Conservation (phyloP, 2,329 filamentous ascomycete species). For the Diaporthe citriasiana region DNA sequence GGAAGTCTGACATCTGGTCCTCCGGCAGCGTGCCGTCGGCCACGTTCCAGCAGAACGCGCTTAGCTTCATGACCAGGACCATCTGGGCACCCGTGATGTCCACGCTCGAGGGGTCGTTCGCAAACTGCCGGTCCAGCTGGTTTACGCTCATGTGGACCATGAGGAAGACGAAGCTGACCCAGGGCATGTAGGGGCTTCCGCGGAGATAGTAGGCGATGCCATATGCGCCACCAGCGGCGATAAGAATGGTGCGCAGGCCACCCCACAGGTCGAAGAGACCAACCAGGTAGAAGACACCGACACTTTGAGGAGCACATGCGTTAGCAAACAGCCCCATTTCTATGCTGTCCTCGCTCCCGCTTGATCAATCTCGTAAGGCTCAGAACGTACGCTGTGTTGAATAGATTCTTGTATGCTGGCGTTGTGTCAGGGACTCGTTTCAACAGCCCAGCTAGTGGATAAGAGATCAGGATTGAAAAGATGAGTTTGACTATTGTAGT, state of each 20-base stretch:
- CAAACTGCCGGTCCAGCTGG: constrained; percentile 85
- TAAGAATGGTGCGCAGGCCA: constrained; percentile 82
- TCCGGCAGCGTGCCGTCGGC: constrained; percentile 89
- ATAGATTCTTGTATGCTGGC: constrained; percentile 88
- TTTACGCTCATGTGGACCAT: constrained; percentile 96
- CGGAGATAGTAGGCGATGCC: constrained; percentile 85
- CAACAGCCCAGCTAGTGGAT: constrained; percentile 87
- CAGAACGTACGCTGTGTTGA: constrained; percentile 78
- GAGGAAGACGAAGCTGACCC: constrained; percentile 92
- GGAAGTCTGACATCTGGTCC: constrained; percentile 85
- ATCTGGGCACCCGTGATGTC: constrained; percentile 98
- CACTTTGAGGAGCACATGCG: constrained; percentile 58
- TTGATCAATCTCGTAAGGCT: background rate
- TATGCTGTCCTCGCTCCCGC: background rate
- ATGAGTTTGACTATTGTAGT: constrained; percentile 88
- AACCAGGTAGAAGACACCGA: constrained; percentile 90
- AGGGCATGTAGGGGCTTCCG: constrained; percentile 92
- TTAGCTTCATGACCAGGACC: constrained; percentile 98
- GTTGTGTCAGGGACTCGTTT: constrained; percentile 91
- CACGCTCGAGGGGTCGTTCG: constrained; percentile 74
- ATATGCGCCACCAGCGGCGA: constrained; percentile 86
- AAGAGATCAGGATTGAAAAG: constrained; percentile 90
- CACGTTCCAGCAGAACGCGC: constrained; percentile 97
- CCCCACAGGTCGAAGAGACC: constrained; percentile 94
- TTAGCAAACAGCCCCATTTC: background rate